Evolutionary conservation across 192 early-diverging fungal genomes (phyloP), one percentile per base, ranked within the genome.

Genomic region (Funneliformis mosseae): DNA sequence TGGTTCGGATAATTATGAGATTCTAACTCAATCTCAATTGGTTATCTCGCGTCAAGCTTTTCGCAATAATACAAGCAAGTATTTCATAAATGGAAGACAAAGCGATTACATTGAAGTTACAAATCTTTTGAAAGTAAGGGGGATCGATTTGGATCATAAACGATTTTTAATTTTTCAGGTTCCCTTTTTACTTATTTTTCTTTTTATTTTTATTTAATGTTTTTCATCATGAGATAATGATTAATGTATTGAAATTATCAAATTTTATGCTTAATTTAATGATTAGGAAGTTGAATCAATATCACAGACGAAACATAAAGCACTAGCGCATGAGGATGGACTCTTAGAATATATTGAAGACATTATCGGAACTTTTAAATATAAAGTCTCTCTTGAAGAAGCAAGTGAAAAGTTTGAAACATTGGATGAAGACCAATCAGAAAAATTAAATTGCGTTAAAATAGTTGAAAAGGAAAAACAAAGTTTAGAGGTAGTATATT

Each of bases 281-380:
- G 10, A 71, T 23, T 61, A 97, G 90, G 98, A 99, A 81, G 97
- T 99, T n/a, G 98, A 99, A 84, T 97, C 96, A 21, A 99, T 99
- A 74, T 88, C 97, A 14, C 92, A 94, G 73, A 99, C 99, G 98
- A 99, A 98, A 82, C 91, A 97, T 5, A 98, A 97, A 83, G 97
- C 93, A 18, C 91, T 91, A 77, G 97, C 96, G 38, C 88, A 94
- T 82, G 98, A 99, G 72, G 98, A 98, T 76, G 98, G 97, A 2
- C 84, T 99, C 59, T 89, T 99, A 8, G 98, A 99, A 83, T 99
- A 97, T 83, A 87, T 99, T 41, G 98, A 99, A 84, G 98, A 99
- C 83, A 99, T 99, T 64, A 98, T 99, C 43, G 98, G 98, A 18
- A 99, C 97, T 0, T 91, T 93, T 0, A 84, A 85, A 68, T 98